phyloP scores from a whole-genome alignment of 768 basidiomycete species.

The Tricholoma flavovirens region DNA sequence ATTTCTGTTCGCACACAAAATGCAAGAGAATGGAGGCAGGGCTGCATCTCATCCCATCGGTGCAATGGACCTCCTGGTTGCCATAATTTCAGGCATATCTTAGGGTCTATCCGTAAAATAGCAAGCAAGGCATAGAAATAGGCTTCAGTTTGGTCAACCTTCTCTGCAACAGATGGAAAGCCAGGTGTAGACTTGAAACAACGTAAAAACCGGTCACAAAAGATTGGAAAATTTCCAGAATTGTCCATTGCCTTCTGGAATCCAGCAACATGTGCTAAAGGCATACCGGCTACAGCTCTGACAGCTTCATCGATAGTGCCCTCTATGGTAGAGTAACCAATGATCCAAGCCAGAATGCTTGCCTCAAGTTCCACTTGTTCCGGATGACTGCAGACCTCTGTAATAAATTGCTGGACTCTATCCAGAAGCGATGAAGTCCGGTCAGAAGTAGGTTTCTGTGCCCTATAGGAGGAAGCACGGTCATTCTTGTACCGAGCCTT shows the following conservation, averaged over 20 bases:
- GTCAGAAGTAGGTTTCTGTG: not conserved
- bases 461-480: not conserved
- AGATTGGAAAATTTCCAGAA: not conserved
- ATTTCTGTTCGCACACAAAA: not conserved
- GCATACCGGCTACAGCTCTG: not conserved
- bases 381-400: not conserved
- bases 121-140: not conserved
- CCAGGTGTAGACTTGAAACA: not conserved
- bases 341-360: not conserved
- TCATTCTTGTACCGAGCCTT: not conserved
- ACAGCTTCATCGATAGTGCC: not conserved
- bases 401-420: not conserved
- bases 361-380: not conserved
- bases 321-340: not conserved
- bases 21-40: not conserved
- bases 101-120: not conserved
- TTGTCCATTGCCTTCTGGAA: not conserved
- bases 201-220: not conserved
- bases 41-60: not conserved
- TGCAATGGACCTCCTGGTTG: not conserved
- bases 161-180: not conserved
- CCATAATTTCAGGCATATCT: not conserved
- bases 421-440: not conserved
- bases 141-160: not conserved
- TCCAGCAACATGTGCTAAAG: not conserved